phyloP scores from a whole-genome alignment of 768 basidiomycete genomes.

The Cyclocybe cylindracea region DNA sequence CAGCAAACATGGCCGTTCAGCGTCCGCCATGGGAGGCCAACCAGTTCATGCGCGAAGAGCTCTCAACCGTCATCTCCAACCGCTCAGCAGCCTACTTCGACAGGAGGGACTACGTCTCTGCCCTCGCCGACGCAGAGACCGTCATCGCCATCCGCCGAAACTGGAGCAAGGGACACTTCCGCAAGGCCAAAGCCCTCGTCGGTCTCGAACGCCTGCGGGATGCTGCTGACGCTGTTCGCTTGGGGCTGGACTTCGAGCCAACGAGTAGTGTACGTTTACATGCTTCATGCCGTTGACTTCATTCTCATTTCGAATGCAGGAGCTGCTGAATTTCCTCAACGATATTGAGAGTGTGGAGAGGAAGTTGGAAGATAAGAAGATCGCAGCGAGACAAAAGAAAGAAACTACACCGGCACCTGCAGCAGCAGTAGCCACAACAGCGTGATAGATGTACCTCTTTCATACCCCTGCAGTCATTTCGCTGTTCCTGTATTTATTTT shows the following conservation, averaged over 20 bases:
- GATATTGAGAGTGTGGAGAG: slow-evolving; percentile 34
- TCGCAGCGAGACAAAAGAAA: slow-evolving; percentile 17
- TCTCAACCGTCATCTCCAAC: slow-evolving; percentile 88
- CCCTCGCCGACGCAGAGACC: slow-evolving; percentile 87
- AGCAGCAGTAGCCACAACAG: slow-evolving; percentile 2
- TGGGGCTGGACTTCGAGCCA: slow-evolving; percentile 85
- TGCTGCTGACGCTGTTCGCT: slow-evolving; percentile 76
- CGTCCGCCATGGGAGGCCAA: slow-evolving; percentile 91
- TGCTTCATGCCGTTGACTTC: background rate
- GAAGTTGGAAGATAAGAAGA: slow-evolving; percentile 22
- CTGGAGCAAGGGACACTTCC: slow-evolving; percentile 97
- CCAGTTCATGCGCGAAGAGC: slow-evolving; percentile 82
- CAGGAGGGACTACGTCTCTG: slow-evolving; percentile 70
- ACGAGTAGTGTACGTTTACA: slow-evolving; percentile 38
- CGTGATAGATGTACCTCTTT: background rate
- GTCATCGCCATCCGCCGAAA: slow-evolving; percentile 82
- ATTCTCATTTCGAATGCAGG: slow-evolving; percentile 16
- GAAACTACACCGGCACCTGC: background rate
- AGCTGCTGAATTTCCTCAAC: slow-evolving; percentile 32
- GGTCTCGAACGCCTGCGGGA: slow-evolving; percentile 70
- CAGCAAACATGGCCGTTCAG: slow-evolving; percentile 73
- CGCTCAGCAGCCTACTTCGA: slow-evolving; percentile 87
- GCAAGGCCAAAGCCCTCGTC: slow-evolving; percentile 87
- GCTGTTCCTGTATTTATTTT: too few relatives aligned
- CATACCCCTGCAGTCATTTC: background rate